phyloP scores from a whole-genome alignment of 306 rosid genomes.

The Cucumis hystrix region DNA sequence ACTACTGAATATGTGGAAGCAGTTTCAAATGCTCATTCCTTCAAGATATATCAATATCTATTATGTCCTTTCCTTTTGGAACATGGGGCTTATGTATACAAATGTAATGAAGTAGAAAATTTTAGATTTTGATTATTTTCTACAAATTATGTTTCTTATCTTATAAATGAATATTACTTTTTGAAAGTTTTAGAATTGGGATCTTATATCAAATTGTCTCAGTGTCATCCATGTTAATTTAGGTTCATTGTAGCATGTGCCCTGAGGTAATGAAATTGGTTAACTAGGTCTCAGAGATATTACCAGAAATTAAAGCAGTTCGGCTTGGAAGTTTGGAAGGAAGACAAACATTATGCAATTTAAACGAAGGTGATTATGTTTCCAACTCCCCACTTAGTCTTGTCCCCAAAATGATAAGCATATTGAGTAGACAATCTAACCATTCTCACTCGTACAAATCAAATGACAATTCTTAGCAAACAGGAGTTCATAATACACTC shows the following conservation, averaged over 20 bases:
- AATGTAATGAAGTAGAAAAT: background rate
- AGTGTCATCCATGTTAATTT: conserved; percentile 9
- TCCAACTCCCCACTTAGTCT: too few relatives aligned
- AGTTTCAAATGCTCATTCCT: conserved; percentile 22
- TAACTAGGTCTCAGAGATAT: conserved; percentile 32
- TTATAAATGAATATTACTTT: background rate
- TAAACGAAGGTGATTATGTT: conserved; percentile 30
- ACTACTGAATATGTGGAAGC: conserved; percentile 25
- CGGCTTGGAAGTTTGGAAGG: conserved; percentile 71
- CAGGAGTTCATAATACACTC: too few relatives aligned
- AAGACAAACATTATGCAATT: conserved; percentile 41
- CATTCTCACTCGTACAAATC: too few relatives aligned
- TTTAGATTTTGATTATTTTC: background rate
- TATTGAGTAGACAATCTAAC: too few relatives aligned
- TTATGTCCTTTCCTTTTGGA: background rate
- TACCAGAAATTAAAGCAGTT: conserved; percentile 58
- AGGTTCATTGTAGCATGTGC: conserved; percentile 68
- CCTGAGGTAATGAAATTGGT: conserved; percentile 39
- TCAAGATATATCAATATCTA: conserved; percentile 31
- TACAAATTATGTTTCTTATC: background rate
- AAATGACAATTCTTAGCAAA: too few relatives aligned
- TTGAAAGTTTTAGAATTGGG: background rate
- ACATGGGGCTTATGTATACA: background rate
- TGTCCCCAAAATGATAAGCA: too few relatives aligned
- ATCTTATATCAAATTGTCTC: background rate